Conservation (phyloP, 2,329 filamentous ascomycete genomes). For the Laburnicola sp. region DNA sequence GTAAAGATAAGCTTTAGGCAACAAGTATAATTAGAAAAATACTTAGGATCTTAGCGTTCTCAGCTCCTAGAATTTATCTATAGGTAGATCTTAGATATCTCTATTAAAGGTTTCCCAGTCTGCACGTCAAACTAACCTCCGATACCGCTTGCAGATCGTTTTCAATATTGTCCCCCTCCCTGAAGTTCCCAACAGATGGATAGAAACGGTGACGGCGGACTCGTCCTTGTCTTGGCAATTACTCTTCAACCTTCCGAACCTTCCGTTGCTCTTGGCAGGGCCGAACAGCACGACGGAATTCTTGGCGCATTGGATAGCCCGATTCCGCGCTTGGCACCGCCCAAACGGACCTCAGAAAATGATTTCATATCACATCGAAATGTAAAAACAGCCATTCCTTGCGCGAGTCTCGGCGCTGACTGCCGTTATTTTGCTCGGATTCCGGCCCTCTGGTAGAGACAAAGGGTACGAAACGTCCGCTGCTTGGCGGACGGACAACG, state of each 20-base stretch:
- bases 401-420: not conserved
- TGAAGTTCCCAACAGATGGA: slow-evolving; percentile 1
- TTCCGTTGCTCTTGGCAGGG: slow-evolving; percentile 20
- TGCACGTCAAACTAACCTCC: slow-evolving; percentile 14
- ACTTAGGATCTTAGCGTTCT: slow-evolving; percentile 11
- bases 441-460: slow-evolving; percentile 4
- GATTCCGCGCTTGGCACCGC: slow-evolving; percentile 24
- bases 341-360: not conserved
- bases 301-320: slow-evolving; percentile 13
- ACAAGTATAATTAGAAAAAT: slow-evolving; percentile 5
- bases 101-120: slow-evolving; percentile 5
- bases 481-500: slow-evolving; percentile 19
- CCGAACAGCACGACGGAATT: slow-evolving; percentile 13
- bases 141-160: slow-evolving; percentile 5
- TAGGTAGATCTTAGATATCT: not conserved
- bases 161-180: not conserved
- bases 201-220: slow-evolving; percentile 6
- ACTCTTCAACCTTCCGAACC: slow-evolving; percentile 11
- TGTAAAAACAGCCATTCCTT: not conserved
- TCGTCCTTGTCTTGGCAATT: slow-evolving; percentile 17
- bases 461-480: slow-evolving; percentile 12
- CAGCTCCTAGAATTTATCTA: not conserved
- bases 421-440: not conserved
- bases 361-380: not conserved
- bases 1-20: too few species aligned